Base-by-base conservation (phyloP, 169 alveolate species). In the Theileria annulata region DNA sequence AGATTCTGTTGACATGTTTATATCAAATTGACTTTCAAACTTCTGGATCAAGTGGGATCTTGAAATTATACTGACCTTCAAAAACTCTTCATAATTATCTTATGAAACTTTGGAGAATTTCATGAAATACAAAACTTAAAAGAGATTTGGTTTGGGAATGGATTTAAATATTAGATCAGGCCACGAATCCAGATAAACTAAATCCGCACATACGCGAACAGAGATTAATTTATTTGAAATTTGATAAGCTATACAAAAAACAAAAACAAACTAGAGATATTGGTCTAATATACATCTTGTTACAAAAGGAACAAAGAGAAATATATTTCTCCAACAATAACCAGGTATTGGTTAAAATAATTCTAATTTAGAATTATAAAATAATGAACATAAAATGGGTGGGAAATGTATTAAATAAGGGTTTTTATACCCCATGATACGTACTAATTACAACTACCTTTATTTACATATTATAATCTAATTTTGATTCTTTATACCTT, bases 311-410 rank as follows among this genome's bases (percentile, higher is more conserved):
- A 23, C 27, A 27, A 33, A n/a, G 15, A 60, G 33, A 60, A n/a
- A n/a, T 60, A 27, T 25, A 60, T 27, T 60, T 60, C 31, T 23
- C 37, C n/a, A 60, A 60, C 17, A 60, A 9, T 27, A 33, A n/a
- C 23, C 33, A 9, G 33, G 21, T 1, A 9, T 25, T 19, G 69
- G 37, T 60, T 19, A 60, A 60, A 23, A 13, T 60, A 60, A 60
- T 60, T 60, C 69, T 60, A 60, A 60, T 60, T 60, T 60, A 60
- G 37, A 60, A 60, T 23, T 13, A 27, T 56, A 9, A 56, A 56
- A 56, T n/a, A 60, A 60, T 13, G 2, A 60, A 60, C 21, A 60
- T 23, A 60, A 9, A 27, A 27, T 23, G 4, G 37, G n/a, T 9
- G 31, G 69, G 30, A 56, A 56, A 5, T 3, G 9, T 56, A 23